phyloP scores from a whole-genome alignment of 495 filamentous ascomycete genomes.

The Ramalina peruviana region DNA sequence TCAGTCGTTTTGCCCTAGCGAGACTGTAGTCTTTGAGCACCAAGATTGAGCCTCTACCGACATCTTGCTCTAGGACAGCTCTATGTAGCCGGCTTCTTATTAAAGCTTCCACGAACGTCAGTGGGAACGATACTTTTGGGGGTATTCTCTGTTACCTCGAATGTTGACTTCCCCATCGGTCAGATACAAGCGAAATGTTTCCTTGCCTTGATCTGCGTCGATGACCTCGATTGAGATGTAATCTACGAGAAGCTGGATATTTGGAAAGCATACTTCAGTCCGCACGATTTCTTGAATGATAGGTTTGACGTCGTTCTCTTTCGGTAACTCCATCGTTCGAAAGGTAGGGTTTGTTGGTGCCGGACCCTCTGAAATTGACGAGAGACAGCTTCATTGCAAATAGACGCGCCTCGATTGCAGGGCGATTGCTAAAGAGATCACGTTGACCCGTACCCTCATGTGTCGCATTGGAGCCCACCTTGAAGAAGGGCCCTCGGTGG shows the following conservation, averaged over 20 bases:
- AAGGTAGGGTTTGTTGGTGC: too few species aligned
- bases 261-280: conserved; percentile 14
- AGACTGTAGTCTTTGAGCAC: conserved; percentile 13
- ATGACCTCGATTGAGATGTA: background rate
- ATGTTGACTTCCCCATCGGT: conserved; percentile 16
- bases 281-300: conserved; percentile 16
- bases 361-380: too few species aligned
- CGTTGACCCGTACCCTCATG: too few species aligned
- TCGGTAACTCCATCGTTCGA: too few species aligned
- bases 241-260: conserved; percentile 16
- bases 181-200: conserved; percentile 11
- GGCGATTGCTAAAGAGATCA: too few species aligned
- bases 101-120: conserved; percentile 8
- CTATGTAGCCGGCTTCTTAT: conserved; percentile 13
- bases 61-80: conserved; percentile 1
- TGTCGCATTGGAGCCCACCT: too few species aligned
- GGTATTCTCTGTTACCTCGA: too few species aligned
- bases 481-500: too few species aligned
- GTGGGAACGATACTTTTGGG: too few species aligned
- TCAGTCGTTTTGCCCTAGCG: conserved; percentile 7
- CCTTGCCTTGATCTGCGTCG: background rate
- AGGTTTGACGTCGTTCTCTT: conserved; percentile 6
- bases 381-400: too few species aligned
- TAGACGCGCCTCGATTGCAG: too few species aligned
- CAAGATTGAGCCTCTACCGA: conserved; percentile 14